Evolutionary conservation across 1,139 yeast genomes (phyloP).

Genomic region (Trichomonascaceae sp.): DNA sequence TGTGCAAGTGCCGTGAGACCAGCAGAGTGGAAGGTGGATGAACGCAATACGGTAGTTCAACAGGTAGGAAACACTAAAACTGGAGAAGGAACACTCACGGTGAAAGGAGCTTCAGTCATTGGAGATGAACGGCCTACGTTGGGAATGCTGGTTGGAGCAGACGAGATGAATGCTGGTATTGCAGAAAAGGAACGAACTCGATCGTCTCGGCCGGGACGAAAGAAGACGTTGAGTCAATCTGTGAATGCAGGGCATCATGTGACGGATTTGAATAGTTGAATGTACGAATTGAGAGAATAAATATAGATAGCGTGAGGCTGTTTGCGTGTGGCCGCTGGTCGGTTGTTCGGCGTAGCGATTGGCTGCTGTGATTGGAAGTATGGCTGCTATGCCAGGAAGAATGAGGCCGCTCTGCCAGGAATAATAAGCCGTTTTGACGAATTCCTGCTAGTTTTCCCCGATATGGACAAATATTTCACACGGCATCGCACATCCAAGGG

Average conservation of each 20-base stretch:
- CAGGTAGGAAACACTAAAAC: not conserved
- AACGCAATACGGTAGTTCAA: constrained; percentile 14
- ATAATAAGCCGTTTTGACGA: no score
- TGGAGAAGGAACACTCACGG: constrained; percentile 15
- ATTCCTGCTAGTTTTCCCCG: no score
- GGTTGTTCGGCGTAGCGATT: no score
- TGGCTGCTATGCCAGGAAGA: no score
- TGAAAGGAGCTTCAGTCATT: constrained; percentile 12
- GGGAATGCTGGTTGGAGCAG: constrained; percentile 8
- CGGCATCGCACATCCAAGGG: not conserved
- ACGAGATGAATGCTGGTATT: constrained; percentile 15
- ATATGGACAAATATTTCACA: not conserved
- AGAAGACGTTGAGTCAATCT: constrained; percentile 23
- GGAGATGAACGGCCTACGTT: constrained; percentile 16
- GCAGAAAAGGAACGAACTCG: constrained; percentile 15
- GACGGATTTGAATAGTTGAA: not conserved
- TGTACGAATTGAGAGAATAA: no score
- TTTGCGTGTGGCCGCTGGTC: no score
- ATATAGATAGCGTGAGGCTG: not conserved
- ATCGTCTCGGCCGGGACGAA: constrained; percentile 11
- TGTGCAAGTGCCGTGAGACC: constrained; percentile 45
- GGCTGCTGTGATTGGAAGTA: no score
- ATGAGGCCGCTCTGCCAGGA: no score
- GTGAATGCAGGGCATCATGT: constrained; percentile 24
- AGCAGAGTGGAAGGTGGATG: constrained; percentile 34